Conservation (phyloP, 768 basidiomycete species). For the Fibroporia radiculosa region DNA sequence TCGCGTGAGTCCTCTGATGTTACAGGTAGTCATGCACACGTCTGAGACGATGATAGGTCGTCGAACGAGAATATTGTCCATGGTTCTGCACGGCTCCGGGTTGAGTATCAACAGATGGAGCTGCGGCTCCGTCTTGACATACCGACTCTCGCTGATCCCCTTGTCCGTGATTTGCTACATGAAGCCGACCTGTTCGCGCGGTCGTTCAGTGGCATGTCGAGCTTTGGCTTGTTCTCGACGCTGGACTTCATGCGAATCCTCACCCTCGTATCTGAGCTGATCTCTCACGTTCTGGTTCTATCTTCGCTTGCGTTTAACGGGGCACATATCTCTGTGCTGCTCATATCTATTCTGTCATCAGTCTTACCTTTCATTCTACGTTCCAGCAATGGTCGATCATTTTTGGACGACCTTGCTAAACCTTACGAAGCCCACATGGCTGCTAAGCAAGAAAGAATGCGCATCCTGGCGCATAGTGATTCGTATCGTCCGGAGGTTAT, state of each 20-base stretch:
- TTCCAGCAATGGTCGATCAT: slow-evolving; percentile 31
- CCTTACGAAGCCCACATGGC: slow-evolving; percentile 55
- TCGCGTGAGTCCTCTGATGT: slow-evolving; percentile 49
- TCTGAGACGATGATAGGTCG: slow-evolving; percentile 33
- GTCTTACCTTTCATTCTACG: slow-evolving; percentile 48
- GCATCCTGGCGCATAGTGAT: slow-evolving; percentile 69
- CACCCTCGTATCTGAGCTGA: slow-evolving; percentile 61
- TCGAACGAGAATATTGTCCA: slow-evolving; percentile 70
- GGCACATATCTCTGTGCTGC: slow-evolving; percentile 47
- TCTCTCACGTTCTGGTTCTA: slow-evolving; percentile 65
- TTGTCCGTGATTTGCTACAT: slow-evolving; percentile 69
- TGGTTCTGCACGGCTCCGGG: slow-evolving; percentile 61
- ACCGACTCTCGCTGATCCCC: slow-evolving; percentile 69
- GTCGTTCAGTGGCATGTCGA: slow-evolving; percentile 65
- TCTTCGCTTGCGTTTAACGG: slow-evolving; percentile 49
- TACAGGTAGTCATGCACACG: not conserved
- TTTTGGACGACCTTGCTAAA: slow-evolving; percentile 38
- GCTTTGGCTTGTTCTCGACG: slow-evolving; percentile 75
- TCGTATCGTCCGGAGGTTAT: slow-evolving; percentile 72
- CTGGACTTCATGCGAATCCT: slow-evolving; percentile 72
- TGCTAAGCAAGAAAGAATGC: slow-evolving; percentile 68
- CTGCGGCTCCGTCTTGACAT: slow-evolving; percentile 72
- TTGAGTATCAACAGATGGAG: slow-evolving; percentile 75
- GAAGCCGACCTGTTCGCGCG: slow-evolving; percentile 82
- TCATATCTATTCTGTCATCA: slow-evolving; percentile 55